Evolutionary conservation across 768 basidiomycete species (phyloP), one percentile per base, ranked within the genome.

Genomic region (Exidia glandulosa): DNA sequence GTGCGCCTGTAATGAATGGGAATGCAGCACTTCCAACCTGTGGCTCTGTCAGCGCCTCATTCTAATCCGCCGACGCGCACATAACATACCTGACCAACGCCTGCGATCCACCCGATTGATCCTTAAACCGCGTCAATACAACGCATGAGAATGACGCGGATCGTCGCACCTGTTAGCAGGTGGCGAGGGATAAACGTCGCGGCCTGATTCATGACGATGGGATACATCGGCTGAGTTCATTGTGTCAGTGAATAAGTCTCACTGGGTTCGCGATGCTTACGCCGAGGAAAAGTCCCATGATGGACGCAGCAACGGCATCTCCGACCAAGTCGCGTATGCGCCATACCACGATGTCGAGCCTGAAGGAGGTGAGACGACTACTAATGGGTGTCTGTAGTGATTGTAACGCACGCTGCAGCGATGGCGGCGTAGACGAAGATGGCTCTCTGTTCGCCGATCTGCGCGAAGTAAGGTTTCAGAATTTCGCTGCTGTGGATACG

Each of bases 1-100:
- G 77, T 2, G 82, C 78, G 27, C 87, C 87, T 1, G 85, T 85
- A 62, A 88, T 77, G 64, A 90, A 88, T 0, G 89, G 88, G 3
- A 90, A 66, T 5, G 86, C 62, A 0, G 88, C 88, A 41, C 82
- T 82, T 19, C 89, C 89, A 2, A n/a, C n/a, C n/a, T n/a, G n/a
- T n/a, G n/a, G n/a, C n/a, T n/a, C n/a, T n/a, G n/a, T n/a, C n/a
- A n/a, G n/a, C n/a, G n/a, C n/a, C n/a, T n/a, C n/a, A n/a, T n/a
- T n/a, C n/a, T n/a, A n/a, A n/a, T n/a, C n/a, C n/a, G n/a, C n/a
- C n/a, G n/a, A n/a, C n/a, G n/a, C n/a, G n/a, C n/a, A n/a, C n/a
- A n/a, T n/a, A n/a, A n/a, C n/a, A n/a, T n/a, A 86, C 82, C 66
- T 86, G 84, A 0, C 88, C 87, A 55, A 65, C 55, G 13, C 72